Conservation (phyloP, 106 monocot genomes). For the Allium sativum region DNA sequence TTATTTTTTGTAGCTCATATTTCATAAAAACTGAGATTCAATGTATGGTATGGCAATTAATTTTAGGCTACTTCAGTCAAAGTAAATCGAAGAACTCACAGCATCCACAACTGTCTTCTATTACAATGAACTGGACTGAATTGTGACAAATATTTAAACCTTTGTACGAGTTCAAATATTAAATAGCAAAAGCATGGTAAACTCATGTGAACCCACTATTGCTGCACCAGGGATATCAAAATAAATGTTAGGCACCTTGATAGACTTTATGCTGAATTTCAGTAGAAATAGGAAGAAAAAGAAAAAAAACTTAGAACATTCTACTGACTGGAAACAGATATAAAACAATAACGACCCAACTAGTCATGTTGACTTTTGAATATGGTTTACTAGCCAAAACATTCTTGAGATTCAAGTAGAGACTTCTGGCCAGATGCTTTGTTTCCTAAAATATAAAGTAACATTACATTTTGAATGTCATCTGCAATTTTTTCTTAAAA, state of each 20-base stretch:
- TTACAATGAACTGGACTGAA: not conserved
- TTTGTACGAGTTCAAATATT: not conserved
- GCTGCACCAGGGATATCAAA: slow-evolving; percentile 86
- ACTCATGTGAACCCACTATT: slow-evolving; percentile 87
- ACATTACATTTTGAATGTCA: not conserved
- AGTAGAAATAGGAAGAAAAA: slow-evolving; percentile 24
- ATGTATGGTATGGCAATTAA: slow-evolving; percentile 13
- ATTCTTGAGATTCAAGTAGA: slow-evolving; percentile 39
- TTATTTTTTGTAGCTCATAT: too few species aligned
- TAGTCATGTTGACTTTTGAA: not conserved
- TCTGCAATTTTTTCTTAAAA: slow-evolving; percentile 1
- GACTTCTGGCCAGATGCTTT: slow-evolving; percentile 21
- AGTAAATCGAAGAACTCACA: slow-evolving; percentile 32
- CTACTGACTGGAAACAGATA: not conserved
- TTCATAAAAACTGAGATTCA: not conserved
- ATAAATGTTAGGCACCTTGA: slow-evolving; percentile 80
- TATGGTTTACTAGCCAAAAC: slow-evolving; percentile 19
- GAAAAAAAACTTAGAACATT: slow-evolving; percentile 4
- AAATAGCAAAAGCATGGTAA: slow-evolving; percentile 8
- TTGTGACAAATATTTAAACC: not conserved
- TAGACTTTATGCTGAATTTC: slow-evolving; percentile 78
- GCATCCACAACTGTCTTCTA: slow-evolving; percentile 81
- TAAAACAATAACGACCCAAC: not conserved
- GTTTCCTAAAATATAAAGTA: slow-evolving; percentile 28
- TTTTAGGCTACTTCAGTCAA: slow-evolving; percentile 30